These are phyloP conservation scores for Coemansia sp. DNA, from an alignment of 192 early-diverging fungal species.

Conservation along the genomic window DNA sequence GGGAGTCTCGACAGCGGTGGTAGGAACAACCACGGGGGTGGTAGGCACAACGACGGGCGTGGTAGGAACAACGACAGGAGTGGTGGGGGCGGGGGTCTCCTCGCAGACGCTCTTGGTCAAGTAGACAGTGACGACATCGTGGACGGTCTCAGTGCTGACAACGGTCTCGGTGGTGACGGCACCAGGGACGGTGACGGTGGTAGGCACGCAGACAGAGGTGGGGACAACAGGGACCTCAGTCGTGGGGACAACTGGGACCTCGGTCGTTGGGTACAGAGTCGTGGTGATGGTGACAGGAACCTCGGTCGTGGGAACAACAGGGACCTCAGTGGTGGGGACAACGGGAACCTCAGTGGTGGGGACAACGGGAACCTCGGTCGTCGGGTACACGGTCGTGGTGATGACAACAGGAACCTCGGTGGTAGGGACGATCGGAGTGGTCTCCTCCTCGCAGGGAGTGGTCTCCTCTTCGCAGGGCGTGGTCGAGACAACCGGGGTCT, in stretches of 20 bases:
- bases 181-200: conserved; percentile 38
- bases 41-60: conserved; percentile 1
- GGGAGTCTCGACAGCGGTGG: conserved; percentile 18
- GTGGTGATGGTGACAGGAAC: neutral
- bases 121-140: conserved; percentile 29
- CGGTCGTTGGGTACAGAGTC: neutral
- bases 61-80: neutral
- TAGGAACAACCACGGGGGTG: neutral
- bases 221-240: conserved; percentile 13
- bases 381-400: neutral
- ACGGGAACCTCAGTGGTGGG: neutral
- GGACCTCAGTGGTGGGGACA: conserved; percentile 8
- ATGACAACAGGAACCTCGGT: neutral
- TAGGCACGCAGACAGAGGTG: conserved; percentile 20
- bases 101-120: conserved; percentile 24
- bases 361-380: neutral
- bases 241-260: conserved; percentile 1
- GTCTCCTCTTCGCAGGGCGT: conserved; percentile 16
- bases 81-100: conserved; percentile 17
- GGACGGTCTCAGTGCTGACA: conserved; percentile 33
- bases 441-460: conserved; percentile 11
- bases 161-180: conserved; percentile 25
- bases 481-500: conserved; percentile 10
- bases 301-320: neutral
- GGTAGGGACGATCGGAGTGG: neutral